Percentiles rank a stretch among this genome's conserved stretches.
These are phyloP conservation scores for Knoxdaviesia capensis DNA, from an alignment of 2,329 filamentous ascomycete species.

Conservation along the genomic window DNA sequence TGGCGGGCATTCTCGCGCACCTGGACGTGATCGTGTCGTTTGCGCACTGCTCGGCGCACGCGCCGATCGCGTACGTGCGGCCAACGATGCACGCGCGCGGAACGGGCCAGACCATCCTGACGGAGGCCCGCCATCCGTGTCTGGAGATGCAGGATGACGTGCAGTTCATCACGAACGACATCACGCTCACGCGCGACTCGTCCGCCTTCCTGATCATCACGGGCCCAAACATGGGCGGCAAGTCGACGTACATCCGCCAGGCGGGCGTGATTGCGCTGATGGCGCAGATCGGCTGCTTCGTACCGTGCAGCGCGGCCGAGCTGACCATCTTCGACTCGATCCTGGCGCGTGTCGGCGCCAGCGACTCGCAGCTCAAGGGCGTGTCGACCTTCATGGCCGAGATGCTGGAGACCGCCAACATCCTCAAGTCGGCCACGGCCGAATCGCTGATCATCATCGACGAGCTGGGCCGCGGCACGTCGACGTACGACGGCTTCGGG, in stretches of 20 bases:
- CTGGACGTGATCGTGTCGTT: conserved; percentile 90
- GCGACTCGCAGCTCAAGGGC: conserved; percentile 90
- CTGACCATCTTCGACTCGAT: conserved; percentile 94
- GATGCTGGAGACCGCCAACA: conserved; percentile 97
- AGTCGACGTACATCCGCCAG: conserved; percentile 95
- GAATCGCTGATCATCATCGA: conserved; percentile 98
- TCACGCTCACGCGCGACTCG: conserved; percentile 53
- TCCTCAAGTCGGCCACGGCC: conserved; percentile 85
- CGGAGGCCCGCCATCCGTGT: conserved; percentile 86
- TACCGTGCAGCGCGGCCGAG: conserved; percentile 77
- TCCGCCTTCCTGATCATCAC: conserved; percentile 94
- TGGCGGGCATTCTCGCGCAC: conserved; percentile 77
- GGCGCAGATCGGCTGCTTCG: conserved; percentile 93
- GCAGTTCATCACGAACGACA: conserved; percentile 96
- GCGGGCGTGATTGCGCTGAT: conserved; percentile 93
- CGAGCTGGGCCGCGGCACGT: conserved; percentile 87
- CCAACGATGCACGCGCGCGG: conserved; percentile 82
- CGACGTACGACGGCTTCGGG: conserved; percentile 94
- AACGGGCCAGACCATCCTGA: conserved; percentile 72
- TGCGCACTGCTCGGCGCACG: conserved; percentile 82
- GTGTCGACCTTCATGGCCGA: conserved; percentile 99
- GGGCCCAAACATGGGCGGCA: conserved; percentile 97
- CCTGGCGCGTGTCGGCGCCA: conserved; percentile 84
- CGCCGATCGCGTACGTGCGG: conserved; percentile 76
- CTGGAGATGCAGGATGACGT: conserved; percentile 98